A percentile compares a stretch with the other conserved stretches of the same genome.
Conservation (phyloP, 768 basidiomycete genomes). For the Chalciporus piperatus region DNA sequence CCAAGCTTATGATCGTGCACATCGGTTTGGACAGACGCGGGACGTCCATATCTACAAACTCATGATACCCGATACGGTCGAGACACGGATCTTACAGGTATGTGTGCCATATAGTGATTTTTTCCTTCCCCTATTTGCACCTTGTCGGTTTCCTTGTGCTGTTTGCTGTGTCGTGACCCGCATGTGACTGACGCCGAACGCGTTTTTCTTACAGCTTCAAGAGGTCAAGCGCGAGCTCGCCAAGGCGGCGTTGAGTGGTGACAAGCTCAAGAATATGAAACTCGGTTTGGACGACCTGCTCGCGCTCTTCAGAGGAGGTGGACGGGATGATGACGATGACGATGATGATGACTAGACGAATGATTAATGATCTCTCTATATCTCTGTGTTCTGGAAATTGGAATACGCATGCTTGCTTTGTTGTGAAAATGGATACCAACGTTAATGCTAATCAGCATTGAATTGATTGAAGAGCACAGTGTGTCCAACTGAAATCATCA, state of each 20-base stretch:
- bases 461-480: too few relatives aligned
- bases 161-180: neutral
- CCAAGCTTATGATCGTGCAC: conserved; percentile 91
- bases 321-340: conserved; percentile 59
- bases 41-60: conserved; percentile 89
- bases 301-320: conserved; percentile 66
- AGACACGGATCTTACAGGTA: conserved; percentile 79
- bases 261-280: conserved; percentile 81
- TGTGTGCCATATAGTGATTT: conserved; percentile 8
- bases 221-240: conserved; percentile 87
- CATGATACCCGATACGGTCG: conserved; percentile 82
- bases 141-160: too few relatives aligned
- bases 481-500: too few relatives aligned
- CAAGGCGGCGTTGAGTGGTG: conserved; percentile 80
- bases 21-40: conserved; percentile 85
- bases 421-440: neutral
- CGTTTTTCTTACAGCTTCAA: conserved; percentile 58
- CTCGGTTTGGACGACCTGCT: conserved; percentile 85
- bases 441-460: too few relatives aligned
- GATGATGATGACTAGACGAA: conserved; percentile 9
- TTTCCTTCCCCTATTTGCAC: neutral
- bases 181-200: conserved; percentile 3
- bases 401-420: neutral
- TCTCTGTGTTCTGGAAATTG: neutral
- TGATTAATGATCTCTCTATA: neutral